Evolutionary conservation across 305 asterid species (phyloP), one percentile per base, ranked within the genome.

Genomic region (Stenogyne calaminthoides): DNA sequence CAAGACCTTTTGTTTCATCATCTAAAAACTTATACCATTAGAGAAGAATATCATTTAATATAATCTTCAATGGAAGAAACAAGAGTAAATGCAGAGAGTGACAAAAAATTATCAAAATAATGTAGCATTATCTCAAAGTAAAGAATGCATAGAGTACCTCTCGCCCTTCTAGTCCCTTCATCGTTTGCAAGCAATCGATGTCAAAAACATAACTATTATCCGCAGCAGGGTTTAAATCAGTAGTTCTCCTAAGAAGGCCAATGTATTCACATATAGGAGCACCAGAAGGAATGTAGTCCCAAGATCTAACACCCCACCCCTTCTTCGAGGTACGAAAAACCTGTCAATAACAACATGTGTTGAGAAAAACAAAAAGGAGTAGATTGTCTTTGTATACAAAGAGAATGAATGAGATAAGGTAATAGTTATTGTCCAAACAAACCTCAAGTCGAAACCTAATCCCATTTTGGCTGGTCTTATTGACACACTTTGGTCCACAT

Each of bases 241-340:
- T 83, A 0, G 92, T 86, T 80, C 81, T 83, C 77, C 73, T 89
- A 5, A 94, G 81, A 52, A 79, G 74, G 15, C 99, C 99, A 46
- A 88, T 84, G 60, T 94, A 94, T 62, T 94, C 99, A 59, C 99
- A 94, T 12, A 94, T 74, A 0, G 97, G 96, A 40, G 97, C 90
- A 15, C 99, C 99, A 7, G 95, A 87, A 66, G 97, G 97, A 27
- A 94, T 94, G 74, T 75, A 80, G 55, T 94, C 97, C 96, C 96
- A 91, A 2, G 96, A 89, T 68, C 97, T 80, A 9, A 94, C 97
- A 36, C 93, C 99, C 99, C 99, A 94, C 18, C 99, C 99, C 80
- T 81, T 94, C 57, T 81, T 86, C 36, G 91, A 88, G 8, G 99
- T 94, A 37, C 97, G 96, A 36, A 88, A 94, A 2, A 94, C 87